Conservation (phyloP, 371 early-diverging fungal genomes). For the Actinomortierella wolfii region DNA sequence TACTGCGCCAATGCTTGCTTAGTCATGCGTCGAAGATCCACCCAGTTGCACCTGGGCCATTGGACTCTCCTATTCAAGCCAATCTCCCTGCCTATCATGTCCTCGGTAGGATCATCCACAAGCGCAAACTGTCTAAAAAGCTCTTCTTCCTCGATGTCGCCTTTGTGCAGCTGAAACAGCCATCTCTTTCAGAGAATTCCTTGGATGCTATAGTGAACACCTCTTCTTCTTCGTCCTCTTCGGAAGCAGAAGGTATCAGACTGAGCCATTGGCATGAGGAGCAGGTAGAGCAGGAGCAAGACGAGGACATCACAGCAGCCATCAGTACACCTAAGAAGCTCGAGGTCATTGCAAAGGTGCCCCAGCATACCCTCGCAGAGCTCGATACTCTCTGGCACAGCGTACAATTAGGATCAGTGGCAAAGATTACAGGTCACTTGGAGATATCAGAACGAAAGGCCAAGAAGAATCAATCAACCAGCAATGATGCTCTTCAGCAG, state of each 20-base stretch:
- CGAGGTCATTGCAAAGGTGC: constrained; percentile 34
- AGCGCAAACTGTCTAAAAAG: constrained; percentile 49
- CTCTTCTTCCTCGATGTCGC: constrained; percentile 60
- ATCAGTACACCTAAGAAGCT: constrained; percentile 1
- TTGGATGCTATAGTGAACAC: background rate
- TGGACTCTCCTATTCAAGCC: too few species aligned
- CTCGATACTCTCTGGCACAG: constrained; percentile 36
- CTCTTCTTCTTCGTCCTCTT: constrained; percentile 48
- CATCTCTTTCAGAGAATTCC: background rate
- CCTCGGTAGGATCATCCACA: constrained; percentile 53
- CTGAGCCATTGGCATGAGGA: constrained; percentile 35
- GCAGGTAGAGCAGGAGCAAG: constrained; percentile 12
- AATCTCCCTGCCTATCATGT: constrained; percentile 32
- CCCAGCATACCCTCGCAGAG: constrained; percentile 19
- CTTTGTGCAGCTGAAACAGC: constrained; percentile 10
- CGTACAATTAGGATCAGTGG: constrained; percentile 33
- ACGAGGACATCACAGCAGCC: background rate
- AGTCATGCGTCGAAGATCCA: too few species aligned
- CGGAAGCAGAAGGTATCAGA: constrained; percentile 27
- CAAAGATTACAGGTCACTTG: constrained; percentile 30
- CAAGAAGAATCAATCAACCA: too few species aligned
- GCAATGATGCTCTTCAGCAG: background rate
- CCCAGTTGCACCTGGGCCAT: too few species aligned
- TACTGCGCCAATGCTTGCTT: too few species aligned
- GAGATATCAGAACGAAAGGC: constrained; percentile 22